Evolutionary conservation across 345 rosid species (phyloP), one percentile per base, ranked within the genome.

Genomic region (Acer negundo): DNA sequence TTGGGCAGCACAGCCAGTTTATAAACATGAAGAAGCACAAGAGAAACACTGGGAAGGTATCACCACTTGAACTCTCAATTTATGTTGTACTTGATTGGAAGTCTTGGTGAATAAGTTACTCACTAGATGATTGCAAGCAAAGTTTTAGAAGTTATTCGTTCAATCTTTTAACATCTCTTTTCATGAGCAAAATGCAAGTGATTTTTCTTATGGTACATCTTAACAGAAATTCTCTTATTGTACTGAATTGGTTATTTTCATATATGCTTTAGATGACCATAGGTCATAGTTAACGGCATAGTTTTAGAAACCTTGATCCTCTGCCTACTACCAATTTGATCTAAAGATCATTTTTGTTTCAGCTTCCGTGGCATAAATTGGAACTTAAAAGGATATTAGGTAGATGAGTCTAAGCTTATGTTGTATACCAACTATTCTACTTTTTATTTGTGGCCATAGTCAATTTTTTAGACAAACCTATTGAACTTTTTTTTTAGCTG

Each of bases 1-100:
- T 76, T 95, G 99, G 99, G 97, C 99, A 11, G 97, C 98, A 61
- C 99, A 94, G 69, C 99, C 98, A 62, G 99, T 96, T 75, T 96
- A 96, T 82, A 96, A 92, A 85, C 99, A 96, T 58, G 98, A 96
- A 79, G 82, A 79, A 78, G 77, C 80, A 55, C 88, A 94, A 62
- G 93, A 92, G 87, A 90, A 94, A 81, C 99, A 94, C 78, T 96
- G 98, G 99, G 86, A 87, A 90, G 99, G 99, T 94, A 88, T 78
- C n/a, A 40, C 71, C 28, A 1, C 24, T 69, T 46, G 40, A 77
- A 70, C 40, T 72, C 55, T 53, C 67, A 72, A 44, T 46, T 76
- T 20, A 42, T 24, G 16, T 55, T 72, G 28, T 67, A 73, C 19
- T 7, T 62, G 16, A 23, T 40, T 23, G 19, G 62, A 19, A 72